A percentile compares a stretch with the other conserved stretches of the same genome.
phyloP scores from a whole-genome alignment of 2,329 filamentous ascomycete genomes.

The Spiromastix sp. region DNA sequence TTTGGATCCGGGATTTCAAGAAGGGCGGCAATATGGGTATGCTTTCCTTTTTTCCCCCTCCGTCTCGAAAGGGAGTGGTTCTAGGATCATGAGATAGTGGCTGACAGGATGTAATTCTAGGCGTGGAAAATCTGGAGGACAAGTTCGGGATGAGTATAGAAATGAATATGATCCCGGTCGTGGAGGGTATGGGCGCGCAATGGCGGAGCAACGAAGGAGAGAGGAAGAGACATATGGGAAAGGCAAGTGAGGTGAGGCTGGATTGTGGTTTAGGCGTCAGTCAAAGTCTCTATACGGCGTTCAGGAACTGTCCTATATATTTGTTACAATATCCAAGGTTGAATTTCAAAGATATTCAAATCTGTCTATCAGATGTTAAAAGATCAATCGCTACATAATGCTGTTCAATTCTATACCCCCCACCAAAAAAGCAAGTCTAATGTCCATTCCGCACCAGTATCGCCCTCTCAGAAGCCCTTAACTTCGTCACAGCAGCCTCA shows the following conservation, averaged over 20 bases:
- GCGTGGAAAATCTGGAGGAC: conserved; percentile 87
- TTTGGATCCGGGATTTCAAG: conserved; percentile 88
- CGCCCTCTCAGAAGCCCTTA: not conserved
- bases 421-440: too few relatives aligned
- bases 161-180: conserved; percentile 94
- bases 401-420: too few relatives aligned
- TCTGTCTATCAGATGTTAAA: conserved; percentile 7
- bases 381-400: too few relatives aligned
- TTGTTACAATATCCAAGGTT: not conserved
- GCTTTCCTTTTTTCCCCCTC: conserved; percentile 13
- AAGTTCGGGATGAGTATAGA: conserved; percentile 94
- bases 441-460: not conserved
- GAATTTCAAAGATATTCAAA: not conserved
- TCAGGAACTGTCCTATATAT: not conserved
- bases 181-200: conserved; percentile 74
- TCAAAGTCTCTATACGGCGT: not conserved
- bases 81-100: conserved; percentile 1
- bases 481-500: conserved; percentile 27
- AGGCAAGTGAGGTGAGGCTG: conserved; percentile 34
- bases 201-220: conserved; percentile 52
- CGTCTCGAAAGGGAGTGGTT: not conserved
- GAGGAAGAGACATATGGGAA: conserved; percentile 51
- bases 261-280: conserved; percentile 9
- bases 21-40: conserved; percentile 85
- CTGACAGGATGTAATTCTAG: conserved; percentile 20